Evolutionary conservation across 768 basidiomycete genomes (phyloP), one percentile per base, ranked within the genome.

Genomic region (Kwoniella botswanensis): DNA sequence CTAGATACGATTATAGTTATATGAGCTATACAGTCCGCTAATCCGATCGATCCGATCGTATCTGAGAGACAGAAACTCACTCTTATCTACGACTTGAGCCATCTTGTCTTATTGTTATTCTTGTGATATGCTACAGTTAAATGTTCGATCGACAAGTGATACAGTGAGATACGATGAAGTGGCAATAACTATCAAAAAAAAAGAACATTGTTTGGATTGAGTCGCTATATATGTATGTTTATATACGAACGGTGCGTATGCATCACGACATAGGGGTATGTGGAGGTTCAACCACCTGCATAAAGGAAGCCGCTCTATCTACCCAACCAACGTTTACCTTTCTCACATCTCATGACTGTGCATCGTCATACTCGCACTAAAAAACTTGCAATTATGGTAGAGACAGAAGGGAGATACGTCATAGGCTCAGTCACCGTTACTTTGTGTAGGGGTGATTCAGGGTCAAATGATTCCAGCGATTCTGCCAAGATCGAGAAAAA

Each of bases 21-120:
- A 22, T 35, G 35, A 35, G 35, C 35, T 35, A 35, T 35, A 6
- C 6, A 9, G 6, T 35, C 35, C 35, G 18, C 22, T 9, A n/a
- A 26, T n/a, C 63, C 9, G 21, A n/a, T 44, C 13, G 43, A 21
- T n/a, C 35, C 54, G n/a, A 55, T 24, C 22, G 54, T 21, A 17
- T 5, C n/a, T 52, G 13, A 11, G 50, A 4, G 5, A 21, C 5
- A 5, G n/a, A 22, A 1, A 54, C 65, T 67, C 57, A 67, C 65
- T 50, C 65, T 67, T 67, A 43, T 67, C 65, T 67, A 67, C 65
- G 56, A 67, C 57, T 67, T 67, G 65, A 52, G 65, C 65, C 65
- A 67, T 67, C 24, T 67, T 59, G 65, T 55, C 6, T 66, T 12
- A 9, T 50, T 55, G 6, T 35, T 35, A 35, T 35, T 35, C 35